Evolutionary conservation across 345 rosid species (phyloP).

Genomic region (Euphorbia lathyris): DNA sequence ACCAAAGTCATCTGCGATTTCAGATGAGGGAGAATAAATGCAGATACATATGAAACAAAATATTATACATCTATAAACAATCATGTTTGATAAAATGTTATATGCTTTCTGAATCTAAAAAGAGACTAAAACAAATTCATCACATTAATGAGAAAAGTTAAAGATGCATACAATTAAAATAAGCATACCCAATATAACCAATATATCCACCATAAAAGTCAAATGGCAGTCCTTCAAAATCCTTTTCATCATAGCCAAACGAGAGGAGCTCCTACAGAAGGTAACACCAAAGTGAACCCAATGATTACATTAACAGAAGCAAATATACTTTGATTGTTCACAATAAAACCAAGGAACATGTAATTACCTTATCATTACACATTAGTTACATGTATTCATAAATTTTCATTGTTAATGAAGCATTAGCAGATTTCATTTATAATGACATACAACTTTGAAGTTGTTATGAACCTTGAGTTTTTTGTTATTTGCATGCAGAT

Average conservation of each 20-base stretch:
- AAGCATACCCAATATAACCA: conserved; percentile 85
- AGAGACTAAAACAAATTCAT: neutral
- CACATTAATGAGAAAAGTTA: neutral
- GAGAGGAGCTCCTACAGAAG: conserved; percentile 67
- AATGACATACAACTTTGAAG: neutral
- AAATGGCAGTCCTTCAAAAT: conserved; percentile 80
- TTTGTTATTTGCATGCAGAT: neutral
- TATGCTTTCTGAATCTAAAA: neutral
- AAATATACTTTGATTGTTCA: conserved; percentile 3
- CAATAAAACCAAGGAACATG: neutral
- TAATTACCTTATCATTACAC: neutral
- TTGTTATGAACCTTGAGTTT: neutral
- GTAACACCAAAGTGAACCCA: conserved; percentile 1
- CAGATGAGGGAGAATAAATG: neutral
- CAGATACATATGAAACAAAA: neutral
- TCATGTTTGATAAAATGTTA: neutral
- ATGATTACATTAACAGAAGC: conserved; percentile 1
- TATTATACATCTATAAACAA: neutral
- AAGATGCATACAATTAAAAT: conserved; percentile 1
- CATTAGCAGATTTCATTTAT: neutral
- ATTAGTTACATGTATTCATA: neutral
- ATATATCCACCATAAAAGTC: conserved; percentile 88
- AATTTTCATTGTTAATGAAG: neutral
- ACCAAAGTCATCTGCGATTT: neutral
- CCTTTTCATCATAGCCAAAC: conserved; percentile 57